A percentile compares a stretch with the other conserved stretches of the same genome.
Evolutionary conservation across 768 basidiomycete genomes (phyloP).

Genomic region (Suillus placidus): DNA sequence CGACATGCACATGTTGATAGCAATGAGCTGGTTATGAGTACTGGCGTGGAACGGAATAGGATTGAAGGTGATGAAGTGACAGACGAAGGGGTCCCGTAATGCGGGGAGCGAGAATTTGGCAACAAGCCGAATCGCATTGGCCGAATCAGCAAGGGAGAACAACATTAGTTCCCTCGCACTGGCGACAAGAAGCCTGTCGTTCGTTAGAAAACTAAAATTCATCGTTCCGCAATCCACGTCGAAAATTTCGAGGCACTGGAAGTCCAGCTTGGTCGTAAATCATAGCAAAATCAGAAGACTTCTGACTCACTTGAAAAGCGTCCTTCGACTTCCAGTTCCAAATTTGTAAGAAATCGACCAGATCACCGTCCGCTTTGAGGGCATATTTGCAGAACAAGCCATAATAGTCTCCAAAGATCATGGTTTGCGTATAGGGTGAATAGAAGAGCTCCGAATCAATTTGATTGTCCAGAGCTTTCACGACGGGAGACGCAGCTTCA

Average conservation of each 20-base stretch:
- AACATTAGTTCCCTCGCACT: neutral
- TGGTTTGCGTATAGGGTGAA: too few species aligned
- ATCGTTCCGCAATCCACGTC: neutral
- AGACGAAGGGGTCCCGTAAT: neutral
- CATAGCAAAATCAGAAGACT: neutral
- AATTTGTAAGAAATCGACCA: neutral
- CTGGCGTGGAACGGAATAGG: neutral
- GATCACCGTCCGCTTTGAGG: neutral
- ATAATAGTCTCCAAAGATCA: neutral
- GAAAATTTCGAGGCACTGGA: neutral
- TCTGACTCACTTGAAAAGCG: neutral
- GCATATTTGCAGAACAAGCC: neutral
- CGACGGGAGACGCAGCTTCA: neutral
- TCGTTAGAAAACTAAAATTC: neutral
- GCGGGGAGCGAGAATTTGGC: neutral
- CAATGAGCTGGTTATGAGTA: neutral
- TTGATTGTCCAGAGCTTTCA: neutral
- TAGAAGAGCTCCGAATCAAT: neutral
- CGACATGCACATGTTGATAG: neutral
- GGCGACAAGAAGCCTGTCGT: neutral
- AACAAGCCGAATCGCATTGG: neutral
- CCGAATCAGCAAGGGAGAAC: neutral
- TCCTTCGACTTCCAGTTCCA: constrained; percentile 4
- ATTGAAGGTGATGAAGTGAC: neutral
- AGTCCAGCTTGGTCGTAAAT: neutral